These are phyloP conservation scores for Lactarius akahatsu DNA, from an alignment of 768 basidiomycete genomes.

Conservation along the genomic window DNA sequence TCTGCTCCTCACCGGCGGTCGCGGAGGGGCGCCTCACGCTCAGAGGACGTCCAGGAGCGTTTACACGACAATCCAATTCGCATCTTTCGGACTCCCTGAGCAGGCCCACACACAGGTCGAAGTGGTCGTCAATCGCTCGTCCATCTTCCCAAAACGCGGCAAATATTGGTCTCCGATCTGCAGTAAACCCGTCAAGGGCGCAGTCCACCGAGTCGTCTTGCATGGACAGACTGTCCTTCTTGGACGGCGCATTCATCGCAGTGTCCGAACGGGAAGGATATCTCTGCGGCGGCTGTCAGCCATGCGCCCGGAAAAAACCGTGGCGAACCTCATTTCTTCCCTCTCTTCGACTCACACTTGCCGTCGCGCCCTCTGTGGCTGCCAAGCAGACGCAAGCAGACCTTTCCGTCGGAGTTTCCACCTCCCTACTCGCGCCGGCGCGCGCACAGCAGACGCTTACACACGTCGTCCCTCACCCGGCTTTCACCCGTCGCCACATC, in stretches of 20 bases:
- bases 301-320: slow-evolving; percentile 18
- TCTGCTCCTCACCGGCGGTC: slow-evolving; percentile 83
- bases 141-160: slow-evolving; percentile 50
- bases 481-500: slow-evolving; percentile 92
- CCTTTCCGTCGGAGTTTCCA: neutral
- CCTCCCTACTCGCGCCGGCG: slow-evolving; percentile 36
- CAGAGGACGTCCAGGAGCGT: slow-evolving; percentile 76
- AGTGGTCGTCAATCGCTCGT: slow-evolving; percentile 80
- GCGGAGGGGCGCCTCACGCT: slow-evolving; percentile 74
- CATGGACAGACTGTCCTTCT: slow-evolving; percentile 85
- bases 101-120: slow-evolving; percentile 87
- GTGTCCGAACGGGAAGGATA: slow-evolving; percentile 64
- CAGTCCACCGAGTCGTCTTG: slow-evolving; percentile 87
- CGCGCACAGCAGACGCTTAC: slow-evolving; percentile 43
- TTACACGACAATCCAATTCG: slow-evolving; percentile 89
- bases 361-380: slow-evolving; percentile 9
- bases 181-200: slow-evolving; percentile 59
- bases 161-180: slow-evolving; percentile 84
- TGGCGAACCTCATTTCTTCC: slow-evolving; percentile 4
- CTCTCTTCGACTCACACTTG: slow-evolving; percentile 10
- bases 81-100: slow-evolving; percentile 89
- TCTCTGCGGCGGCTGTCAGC: slow-evolving; percentile 52
- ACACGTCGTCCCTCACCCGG: slow-evolving; percentile 65
- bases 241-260: slow-evolving; percentile 76
- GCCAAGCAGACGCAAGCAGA: slow-evolving; percentile 16